These are phyloP conservation scores for Botrytis medusae DNA, from an alignment of 2,329 filamentous ascomycete species.

Conservation along the genomic window DNA sequence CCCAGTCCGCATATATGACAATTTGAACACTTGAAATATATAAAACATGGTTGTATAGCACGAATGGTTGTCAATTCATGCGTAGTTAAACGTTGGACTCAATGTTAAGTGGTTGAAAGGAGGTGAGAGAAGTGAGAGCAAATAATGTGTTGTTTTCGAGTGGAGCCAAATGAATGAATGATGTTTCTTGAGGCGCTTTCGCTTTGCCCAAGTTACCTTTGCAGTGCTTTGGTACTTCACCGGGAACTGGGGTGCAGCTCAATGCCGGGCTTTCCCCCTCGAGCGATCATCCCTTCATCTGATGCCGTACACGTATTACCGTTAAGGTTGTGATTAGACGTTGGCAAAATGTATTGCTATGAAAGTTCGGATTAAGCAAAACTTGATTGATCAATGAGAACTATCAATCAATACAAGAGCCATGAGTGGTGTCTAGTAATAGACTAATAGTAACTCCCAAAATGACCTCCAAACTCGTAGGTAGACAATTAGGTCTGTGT, in stretches of 20 bases:
- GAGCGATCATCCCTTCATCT: background rate
- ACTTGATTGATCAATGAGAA: background rate
- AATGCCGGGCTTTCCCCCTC: background rate
- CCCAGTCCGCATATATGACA: constrained; percentile 8
- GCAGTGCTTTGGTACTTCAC: constrained; percentile 10
- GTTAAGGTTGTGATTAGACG: background rate
- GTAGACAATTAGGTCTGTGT: background rate
- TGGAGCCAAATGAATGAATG: background rate
- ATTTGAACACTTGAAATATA: constrained; percentile 27
- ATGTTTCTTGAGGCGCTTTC: background rate
- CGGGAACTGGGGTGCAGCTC: constrained; percentile 3
- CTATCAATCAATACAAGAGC: background rate
- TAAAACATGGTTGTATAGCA: constrained; percentile 40
- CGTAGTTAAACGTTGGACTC: constrained; percentile 50
- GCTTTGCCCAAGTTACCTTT: background rate
- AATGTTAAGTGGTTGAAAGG: constrained; percentile 14
- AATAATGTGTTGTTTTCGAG: constrained; percentile 11
- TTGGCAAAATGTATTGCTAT: background rate
- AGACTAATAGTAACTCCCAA: too few relatives aligned
- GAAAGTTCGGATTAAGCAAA: constrained; percentile 4
- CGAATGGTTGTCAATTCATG: constrained; percentile 51
- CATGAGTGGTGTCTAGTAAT: background rate
- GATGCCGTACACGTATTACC: constrained; percentile 25
- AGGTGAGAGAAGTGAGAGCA: background rate
- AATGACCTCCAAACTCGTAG: background rate